These are phyloP conservation scores for Adansonia digitata DNA, from an alignment of 345 rosid genomes.

Conservation along the genomic window DNA sequence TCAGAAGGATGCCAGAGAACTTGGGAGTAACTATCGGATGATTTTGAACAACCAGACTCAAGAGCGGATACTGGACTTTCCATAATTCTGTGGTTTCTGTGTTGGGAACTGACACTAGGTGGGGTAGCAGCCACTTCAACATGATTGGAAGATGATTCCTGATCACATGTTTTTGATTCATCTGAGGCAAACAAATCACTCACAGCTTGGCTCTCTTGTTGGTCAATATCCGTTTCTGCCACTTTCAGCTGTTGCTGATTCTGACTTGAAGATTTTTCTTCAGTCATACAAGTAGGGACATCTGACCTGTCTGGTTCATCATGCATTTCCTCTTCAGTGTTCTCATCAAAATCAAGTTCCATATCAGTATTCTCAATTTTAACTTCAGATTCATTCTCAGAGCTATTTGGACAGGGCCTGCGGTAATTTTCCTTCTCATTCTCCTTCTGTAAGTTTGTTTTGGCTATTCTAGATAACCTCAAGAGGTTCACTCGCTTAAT, in stretches of 20 bases:
- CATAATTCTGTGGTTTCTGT: constrained; percentile 50
- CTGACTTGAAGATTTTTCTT: constrained; percentile 30
- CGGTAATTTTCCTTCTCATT: constrained; percentile 97
- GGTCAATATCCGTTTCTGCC: constrained; percentile 38
- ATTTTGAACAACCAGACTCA: constrained; percentile 52
- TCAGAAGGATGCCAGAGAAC: constrained; percentile 93
- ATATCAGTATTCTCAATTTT: constrained; percentile 89
- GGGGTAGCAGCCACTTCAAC: constrained; percentile 56
- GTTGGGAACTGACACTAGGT: constrained; percentile 60
- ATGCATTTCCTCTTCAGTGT: constrained; percentile 63
- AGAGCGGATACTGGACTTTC: constrained; percentile 41
- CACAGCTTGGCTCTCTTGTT: constrained; percentile 31
- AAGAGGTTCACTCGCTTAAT: constrained; percentile 70
- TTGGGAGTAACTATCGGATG: constrained; percentile 52
- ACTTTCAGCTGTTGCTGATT: constrained; percentile 31
- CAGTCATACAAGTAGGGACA: constrained; percentile 31
- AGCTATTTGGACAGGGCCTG: constrained; percentile 65
- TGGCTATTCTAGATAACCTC: constrained; percentile 92
- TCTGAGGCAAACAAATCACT: constrained; percentile 34
- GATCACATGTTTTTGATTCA: constrained; percentile 46
- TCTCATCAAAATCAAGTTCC: constrained; percentile 97
- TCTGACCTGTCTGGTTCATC: constrained; percentile 72
- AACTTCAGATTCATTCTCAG: constrained; percentile 82
- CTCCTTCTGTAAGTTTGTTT: constrained; percentile 81
- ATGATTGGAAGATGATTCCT: constrained; percentile 50